A percentile compares a stretch with the other conserved stretches of the same genome.
phyloP scores from a whole-genome alignment of 2,329 filamentous ascomycete species.

The Whalleya microplaca region DNA sequence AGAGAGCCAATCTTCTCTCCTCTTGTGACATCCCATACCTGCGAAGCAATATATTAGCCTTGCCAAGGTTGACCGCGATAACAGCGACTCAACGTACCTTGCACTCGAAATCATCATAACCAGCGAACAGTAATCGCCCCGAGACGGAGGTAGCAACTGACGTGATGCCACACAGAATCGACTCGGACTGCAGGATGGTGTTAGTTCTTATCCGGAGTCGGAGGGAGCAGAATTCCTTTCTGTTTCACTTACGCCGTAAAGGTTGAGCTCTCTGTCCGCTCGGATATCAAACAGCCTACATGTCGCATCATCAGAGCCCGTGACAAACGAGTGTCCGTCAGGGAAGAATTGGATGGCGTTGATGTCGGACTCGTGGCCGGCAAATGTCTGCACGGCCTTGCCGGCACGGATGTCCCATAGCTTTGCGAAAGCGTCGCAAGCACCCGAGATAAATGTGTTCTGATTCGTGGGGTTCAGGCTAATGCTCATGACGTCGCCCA shows the following conservation, averaged over 20 bases:
- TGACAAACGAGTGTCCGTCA: slow-evolving; percentile 97
- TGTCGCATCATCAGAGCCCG: slow-evolving; percentile 95
- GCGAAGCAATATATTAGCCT: slow-evolving; percentile 18
- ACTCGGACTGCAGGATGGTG: slow-evolving; percentile 72
- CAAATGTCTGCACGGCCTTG: slow-evolving; percentile 98
- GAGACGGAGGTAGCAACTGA: slow-evolving; percentile 98
- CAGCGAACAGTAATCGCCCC: slow-evolving; percentile 90
- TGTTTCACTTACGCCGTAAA: slow-evolving; percentile 63
- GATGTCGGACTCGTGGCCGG: slow-evolving; percentile 97
- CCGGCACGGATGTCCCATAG: slow-evolving; percentile 98
- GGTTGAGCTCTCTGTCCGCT: slow-evolving; percentile 79
- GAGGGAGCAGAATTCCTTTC: too few relatives aligned
- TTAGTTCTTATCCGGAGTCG: slow-evolving; percentile 19
- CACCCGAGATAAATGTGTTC: slow-evolving; percentile 99
- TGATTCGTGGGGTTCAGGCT: slow-evolving; percentile 99
- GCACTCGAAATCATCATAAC: slow-evolving; percentile 99
- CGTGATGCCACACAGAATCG: slow-evolving; percentile 96
- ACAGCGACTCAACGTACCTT: slow-evolving; percentile 66
- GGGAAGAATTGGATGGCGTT: slow-evolving; percentile 99
- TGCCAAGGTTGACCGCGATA: slow-evolving; percentile 13
- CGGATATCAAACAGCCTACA: slow-evolving; percentile 98
- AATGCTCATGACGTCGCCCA: slow-evolving; percentile 99
- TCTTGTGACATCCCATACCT: slow-evolving; percentile 98
- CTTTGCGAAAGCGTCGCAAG: slow-evolving; percentile 98
- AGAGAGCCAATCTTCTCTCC: slow-evolving; percentile 97